Percentiles rank a stretch among this genome's conserved stretches.
These are phyloP conservation scores for Myxozyma lipomycoides DNA, from an alignment of 805 yeast genomes.

Conservation along the genomic window DNA sequence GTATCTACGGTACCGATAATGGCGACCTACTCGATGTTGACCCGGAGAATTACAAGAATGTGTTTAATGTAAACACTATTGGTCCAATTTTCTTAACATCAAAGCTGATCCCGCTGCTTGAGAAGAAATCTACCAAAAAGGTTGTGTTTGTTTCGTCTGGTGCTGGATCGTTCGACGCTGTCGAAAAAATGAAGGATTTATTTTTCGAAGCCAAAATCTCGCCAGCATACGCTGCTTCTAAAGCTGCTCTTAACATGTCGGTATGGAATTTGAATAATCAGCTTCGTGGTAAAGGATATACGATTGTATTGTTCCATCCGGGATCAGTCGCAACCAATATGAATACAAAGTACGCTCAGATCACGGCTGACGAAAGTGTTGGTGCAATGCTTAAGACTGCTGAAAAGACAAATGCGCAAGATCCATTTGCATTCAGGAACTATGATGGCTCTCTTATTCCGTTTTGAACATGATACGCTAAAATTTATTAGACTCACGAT, in stretches of 20 bases:
- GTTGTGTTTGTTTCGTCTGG: neutral
- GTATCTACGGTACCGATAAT: neutral
- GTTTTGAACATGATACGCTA: too few species aligned
- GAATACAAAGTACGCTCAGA: neutral
- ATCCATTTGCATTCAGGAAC: neutral
- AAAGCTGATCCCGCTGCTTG: neutral
- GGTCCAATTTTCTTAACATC: neutral
- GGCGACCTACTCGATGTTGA: neutral
- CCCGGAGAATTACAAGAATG: neutral
- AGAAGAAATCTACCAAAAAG: neutral
- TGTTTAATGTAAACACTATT: neutral
- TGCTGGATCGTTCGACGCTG: neutral
- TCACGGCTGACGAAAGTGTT: neutral
- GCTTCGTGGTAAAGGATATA: neutral
- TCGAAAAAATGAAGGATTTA: neutral
- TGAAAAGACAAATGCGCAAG: neutral
- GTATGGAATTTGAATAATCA: neutral
- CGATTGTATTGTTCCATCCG: neutral
- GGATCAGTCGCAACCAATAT: neutral
- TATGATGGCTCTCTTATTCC: constrained; percentile 2
- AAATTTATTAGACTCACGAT: too few species aligned
- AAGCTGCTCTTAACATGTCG: constrained; percentile 1
- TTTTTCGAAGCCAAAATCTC: neutral
- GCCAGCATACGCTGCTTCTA: neutral
- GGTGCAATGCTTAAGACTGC: neutral